A percentile compares a stretch with the other conserved stretches of the same genome.
phyloP scores from a whole-genome alignment of 495 filamentous ascomycete species.

The Penicillium simplicissimum region DNA sequence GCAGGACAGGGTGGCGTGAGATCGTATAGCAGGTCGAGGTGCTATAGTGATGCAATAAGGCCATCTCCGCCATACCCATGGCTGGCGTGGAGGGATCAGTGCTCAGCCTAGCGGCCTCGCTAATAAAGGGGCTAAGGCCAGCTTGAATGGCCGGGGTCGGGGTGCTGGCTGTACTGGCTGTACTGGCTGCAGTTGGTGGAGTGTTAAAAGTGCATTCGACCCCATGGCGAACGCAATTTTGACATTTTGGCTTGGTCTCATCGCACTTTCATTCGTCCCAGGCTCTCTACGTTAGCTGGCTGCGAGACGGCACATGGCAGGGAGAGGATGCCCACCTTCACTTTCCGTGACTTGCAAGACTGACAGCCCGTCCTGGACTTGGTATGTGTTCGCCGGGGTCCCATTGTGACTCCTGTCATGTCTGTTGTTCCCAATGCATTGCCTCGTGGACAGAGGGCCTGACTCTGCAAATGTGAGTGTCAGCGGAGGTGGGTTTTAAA shows the following conservation, averaged over 20 bases:
- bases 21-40: slow-evolving; percentile 19
- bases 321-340: slow-evolving; percentile 7
- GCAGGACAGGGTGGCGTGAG: slow-evolving; percentile 7
- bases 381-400: slow-evolving; percentile 10
- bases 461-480: neutral
- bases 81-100: neutral
- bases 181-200: neutral
- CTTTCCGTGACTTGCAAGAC: slow-evolving; percentile 13
- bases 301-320: neutral
- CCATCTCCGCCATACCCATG: slow-evolving; percentile 12
- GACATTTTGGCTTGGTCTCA: slow-evolving; percentile 15
- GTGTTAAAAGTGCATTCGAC: slow-evolving; percentile 2
- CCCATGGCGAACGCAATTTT: slow-evolving; percentile 14
- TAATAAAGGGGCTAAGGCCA: neutral
- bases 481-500: neutral
- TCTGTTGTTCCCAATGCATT: neutral
- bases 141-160: neutral
- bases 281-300: neutral
- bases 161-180: neutral
- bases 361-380: slow-evolving; percentile 16
- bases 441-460: neutral
- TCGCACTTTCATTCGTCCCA: slow-evolving; percentile 11
- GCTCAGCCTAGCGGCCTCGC: neutral
- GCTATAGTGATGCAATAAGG: slow-evolving; percentile 19
- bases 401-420: neutral